phyloP scores from a whole-genome alignment of 2,329 filamentous ascomycete species.

The Colletotrichum musae region DNA sequence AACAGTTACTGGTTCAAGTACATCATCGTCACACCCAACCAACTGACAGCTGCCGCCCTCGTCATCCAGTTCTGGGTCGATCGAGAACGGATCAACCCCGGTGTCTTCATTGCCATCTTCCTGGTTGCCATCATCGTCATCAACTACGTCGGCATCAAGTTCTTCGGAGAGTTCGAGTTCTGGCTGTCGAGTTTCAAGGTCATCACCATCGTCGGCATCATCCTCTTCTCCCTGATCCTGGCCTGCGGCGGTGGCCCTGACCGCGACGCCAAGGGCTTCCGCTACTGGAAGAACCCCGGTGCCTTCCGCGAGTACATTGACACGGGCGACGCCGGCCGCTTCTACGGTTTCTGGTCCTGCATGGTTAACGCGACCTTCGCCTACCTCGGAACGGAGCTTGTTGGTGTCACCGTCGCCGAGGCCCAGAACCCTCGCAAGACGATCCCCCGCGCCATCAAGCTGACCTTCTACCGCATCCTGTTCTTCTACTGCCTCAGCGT shows the following conservation, averaged over 20 bases:
- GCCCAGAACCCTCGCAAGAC: constrained; percentile 84
- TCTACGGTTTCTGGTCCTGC: constrained; percentile 77
- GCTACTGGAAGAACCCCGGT: constrained; percentile 75
- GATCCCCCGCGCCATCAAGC: constrained; percentile 82
- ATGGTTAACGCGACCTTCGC: constrained; percentile 85
- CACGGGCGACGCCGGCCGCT: constrained; percentile 62
- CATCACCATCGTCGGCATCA: constrained; percentile 75
- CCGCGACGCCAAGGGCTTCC: constrained; percentile 73
- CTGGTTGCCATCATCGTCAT: constrained; percentile 73
- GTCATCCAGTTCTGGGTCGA: constrained; percentile 85
- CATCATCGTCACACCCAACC: constrained; percentile 88
- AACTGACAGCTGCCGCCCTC: constrained; percentile 84
- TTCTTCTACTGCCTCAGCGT: constrained; percentile 85
- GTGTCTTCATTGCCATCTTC: constrained; percentile 84
- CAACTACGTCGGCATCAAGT: constrained; percentile 79
- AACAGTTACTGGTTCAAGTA: constrained; percentile 79
- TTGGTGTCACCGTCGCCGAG: constrained; percentile 84
- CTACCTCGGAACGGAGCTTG: constrained; percentile 82
- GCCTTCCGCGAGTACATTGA: constrained; percentile 66
- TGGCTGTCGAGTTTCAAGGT: constrained; percentile 78
- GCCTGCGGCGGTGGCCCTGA: constrained; percentile 76
- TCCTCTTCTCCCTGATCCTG: constrained; percentile 75
- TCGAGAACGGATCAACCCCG: constrained; percentile 77
- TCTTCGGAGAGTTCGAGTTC: constrained; percentile 78
- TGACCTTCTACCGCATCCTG: constrained; percentile 86